A percentile compares a stretch with the other conserved stretches of the same genome.
Conservation (phyloP, 2,329 filamentous ascomycete genomes). For the Cryphonectria naterciae region DNA sequence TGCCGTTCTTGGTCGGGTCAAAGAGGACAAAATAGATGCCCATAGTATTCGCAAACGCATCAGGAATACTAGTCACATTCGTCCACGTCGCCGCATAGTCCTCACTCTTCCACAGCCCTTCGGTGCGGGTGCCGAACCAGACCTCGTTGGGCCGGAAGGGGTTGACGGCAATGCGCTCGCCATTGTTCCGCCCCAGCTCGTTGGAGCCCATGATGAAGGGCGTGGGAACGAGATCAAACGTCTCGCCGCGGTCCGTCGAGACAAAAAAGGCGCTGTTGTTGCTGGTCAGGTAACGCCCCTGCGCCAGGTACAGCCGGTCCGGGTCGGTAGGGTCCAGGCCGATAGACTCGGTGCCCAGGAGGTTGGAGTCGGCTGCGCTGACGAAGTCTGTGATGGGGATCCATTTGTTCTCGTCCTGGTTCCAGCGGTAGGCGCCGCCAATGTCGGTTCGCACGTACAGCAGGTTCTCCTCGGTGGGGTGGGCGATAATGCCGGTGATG, state of each 20-base stretch:
- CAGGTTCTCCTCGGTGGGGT: conserved; percentile 11
- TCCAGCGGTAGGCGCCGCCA: conserved; percentile 17
- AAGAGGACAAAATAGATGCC: conserved; percentile 22
- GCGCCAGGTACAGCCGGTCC: conserved; percentile 15
- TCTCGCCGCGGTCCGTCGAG: conserved; percentile 14
- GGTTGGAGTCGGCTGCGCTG: conserved; percentile 14
- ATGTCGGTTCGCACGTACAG: conserved; percentile 18
- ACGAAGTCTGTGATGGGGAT: conserved; percentile 18
- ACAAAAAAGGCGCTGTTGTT: conserved; percentile 21
- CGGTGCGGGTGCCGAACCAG: conserved; percentile 16
- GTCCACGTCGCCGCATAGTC: conserved; percentile 17
- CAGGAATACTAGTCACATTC: conserved; percentile 18
- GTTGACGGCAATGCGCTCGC: conserved; percentile 19
- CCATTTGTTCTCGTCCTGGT: conserved; percentile 14
- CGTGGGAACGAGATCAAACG: conserved; percentile 8
- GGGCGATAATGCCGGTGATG: conserved; percentile 17
- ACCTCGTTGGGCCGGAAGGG: conserved; percentile 8
- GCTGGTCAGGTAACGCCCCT: conserved; percentile 18
- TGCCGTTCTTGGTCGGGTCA: conserved; percentile 14
- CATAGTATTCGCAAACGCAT: conserved; percentile 21
- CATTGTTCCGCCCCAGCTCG: conserved; percentile 22
- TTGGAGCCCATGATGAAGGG: conserved; percentile 22
- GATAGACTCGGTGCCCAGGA: conserved; percentile 15
- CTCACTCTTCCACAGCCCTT: conserved; percentile 11
- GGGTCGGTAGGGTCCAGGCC: conserved; percentile 16